Base-by-base conservation (phyloP, 2,329 filamentous ascomycete species). In the Acephala macrosclerotiorum region DNA sequence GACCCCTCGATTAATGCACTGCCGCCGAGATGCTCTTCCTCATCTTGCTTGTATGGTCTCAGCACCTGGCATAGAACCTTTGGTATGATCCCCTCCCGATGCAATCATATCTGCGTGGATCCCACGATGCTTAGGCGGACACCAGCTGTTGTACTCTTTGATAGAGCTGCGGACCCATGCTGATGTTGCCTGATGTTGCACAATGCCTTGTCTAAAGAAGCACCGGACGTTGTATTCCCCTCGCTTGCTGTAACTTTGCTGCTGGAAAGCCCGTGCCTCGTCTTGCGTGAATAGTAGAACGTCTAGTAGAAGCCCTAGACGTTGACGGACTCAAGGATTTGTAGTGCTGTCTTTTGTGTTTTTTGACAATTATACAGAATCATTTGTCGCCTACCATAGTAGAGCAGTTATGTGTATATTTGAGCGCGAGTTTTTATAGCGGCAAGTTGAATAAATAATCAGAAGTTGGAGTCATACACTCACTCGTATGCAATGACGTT, bases 201-300 rank as follows among this genome's bases (percentile, higher is more conserved):
- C 64, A 42, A 61, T 61, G 58, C 65, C 57, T 64, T 63, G 38
- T 51, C 61, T 66, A 64, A 49, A 67, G 58, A 58, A 36, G 42
- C 61, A 67, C 61, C 53, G 58, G 61, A 64, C 38, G 58, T 61
- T 64, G 51, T 62, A 64, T 67, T 67, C 61, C 61, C 61, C 64
- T 67, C 64, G 61, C 58, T 58, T 64, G 38, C 51, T 35, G 64
- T 40, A 67, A 67, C 65, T 25, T 40, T 67, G 42, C 65, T 64
- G 33, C 60, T 51, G 57, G 63, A 60, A 67, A 58, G 61, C 64
- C 62, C 61, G 51, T 62, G 61, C 51, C 40, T 60, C 40, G 61
- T 64, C 65, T 66, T 58, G 57, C 63, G 66, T 59, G 36, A 59
- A 64, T 64, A 49, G 61, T 65, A 62, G 56, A 42, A 63, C 57